Evolutionary conservation across 163 green algal species (phyloP), one percentile per base, ranked within the genome.

Genomic region (Smithsoniella earleae): DNA sequence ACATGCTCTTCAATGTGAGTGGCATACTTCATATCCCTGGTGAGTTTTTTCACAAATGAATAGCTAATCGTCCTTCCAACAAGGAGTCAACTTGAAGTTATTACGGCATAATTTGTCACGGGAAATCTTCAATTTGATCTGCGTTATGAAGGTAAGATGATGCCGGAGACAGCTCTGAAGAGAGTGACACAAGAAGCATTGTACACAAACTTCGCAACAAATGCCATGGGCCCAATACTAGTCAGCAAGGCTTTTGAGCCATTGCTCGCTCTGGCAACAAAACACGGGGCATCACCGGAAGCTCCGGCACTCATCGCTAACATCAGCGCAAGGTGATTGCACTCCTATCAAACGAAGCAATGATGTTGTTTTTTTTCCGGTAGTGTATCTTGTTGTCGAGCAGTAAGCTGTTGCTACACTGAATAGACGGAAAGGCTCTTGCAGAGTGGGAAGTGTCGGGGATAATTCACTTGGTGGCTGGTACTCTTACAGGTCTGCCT

Each of bases 401-500:
- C n/a, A n/a, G n/a, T n/a, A n/a, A n/a, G n/a, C n/a, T n/a, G n/a
- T n/a, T n/a, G n/a, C n/a, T n/a, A n/a, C n/a, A n/a, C n/a, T n/a
- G n/a, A n/a, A n/a, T n/a, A n/a, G n/a, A n/a, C n/a, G n/a, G n/a
- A n/a, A n/a, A n/a, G n/a, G n/a, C n/a, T n/a, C n/a, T n/a, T n/a
- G n/a, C n/a, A n/a, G n/a, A n/a, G 84, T 91, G 4, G 83, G 85
- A 33, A 86, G 73, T 62, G 91, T 96, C 2, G 64, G 75, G 0
- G 89, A 96, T 82, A 96, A 96, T 76, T 33, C 54, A 2, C 55
- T 95, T n/a, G 89, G 89, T 1, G 89, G 89, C 22, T 96, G 89
- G 89, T 84, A 89, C 80, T 81, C 76, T 31, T 86, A 86, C 75
- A 64, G 74, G 27, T 62, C 1, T 1, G 34, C 40, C 10, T 2